A percentile compares a stretch with the other conserved stretches of the same genome.
These are phyloP conservation scores for Entonaema liquescens DNA, from an alignment of 495 filamentous ascomycete species.

Conservation along the genomic window DNA sequence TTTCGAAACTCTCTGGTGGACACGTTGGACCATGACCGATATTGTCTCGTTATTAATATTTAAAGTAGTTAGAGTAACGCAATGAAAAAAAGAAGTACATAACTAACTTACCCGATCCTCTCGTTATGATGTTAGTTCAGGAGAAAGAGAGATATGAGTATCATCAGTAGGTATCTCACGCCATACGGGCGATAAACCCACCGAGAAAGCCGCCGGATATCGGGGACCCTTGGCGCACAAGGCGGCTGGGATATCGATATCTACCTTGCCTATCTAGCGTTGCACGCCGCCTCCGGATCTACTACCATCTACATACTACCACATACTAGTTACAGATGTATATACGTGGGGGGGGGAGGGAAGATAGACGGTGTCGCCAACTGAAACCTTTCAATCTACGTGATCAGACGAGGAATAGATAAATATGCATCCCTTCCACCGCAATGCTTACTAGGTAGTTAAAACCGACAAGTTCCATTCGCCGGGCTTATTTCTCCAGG, in stretches of 20 bases:
- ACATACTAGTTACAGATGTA: no score
- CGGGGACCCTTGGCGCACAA: slow-evolving; percentile 29
- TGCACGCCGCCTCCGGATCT: slow-evolving; percentile 13
- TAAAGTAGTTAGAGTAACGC: no score
- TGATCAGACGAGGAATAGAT: slow-evolving; percentile 33
- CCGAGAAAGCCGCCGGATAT: slow-evolving; percentile 18
- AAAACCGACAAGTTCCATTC: slow-evolving; percentile 24
- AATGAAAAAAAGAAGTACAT: neutral
- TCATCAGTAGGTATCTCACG: neutral
- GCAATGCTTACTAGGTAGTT: slow-evolving; percentile 27
- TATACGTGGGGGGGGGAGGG: neutral
- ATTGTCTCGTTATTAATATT: neutral
- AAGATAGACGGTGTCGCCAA: slow-evolving; percentile 6
- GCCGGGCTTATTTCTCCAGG: slow-evolving; percentile 1
- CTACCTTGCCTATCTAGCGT: slow-evolving; percentile 21
- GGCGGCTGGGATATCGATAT: slow-evolving; percentile 16
- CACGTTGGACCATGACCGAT: neutral
- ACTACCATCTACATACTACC: neutral
- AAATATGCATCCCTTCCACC: slow-evolving; percentile 39
- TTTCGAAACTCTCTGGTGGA: neutral
- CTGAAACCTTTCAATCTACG: slow-evolving; percentile 25
- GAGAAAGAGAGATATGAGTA: neutral
- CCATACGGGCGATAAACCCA: slow-evolving; percentile 23
- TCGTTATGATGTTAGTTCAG: no score
- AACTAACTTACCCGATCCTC: no score